Evolutionary conservation across 2,329 filamentous ascomycete species (phyloP).

Genomic region (Zasmidium angulare): DNA sequence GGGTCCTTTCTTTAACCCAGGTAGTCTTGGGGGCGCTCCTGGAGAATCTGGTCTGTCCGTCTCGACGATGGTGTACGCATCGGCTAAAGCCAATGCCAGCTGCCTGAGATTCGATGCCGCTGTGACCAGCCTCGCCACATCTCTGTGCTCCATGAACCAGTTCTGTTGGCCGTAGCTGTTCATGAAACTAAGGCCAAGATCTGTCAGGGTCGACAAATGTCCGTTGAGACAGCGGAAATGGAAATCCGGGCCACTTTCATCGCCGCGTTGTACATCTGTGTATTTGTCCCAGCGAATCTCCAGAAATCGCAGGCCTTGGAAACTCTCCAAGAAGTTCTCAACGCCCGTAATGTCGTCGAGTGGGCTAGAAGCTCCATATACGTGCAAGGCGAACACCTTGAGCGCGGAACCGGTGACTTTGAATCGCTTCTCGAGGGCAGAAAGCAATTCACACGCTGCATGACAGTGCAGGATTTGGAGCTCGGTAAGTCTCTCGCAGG

Average conservation of each 20-base stretch:
- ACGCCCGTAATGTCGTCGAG: no score
- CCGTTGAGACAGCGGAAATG: background rate
- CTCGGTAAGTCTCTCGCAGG: no score
- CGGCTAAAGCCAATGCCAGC: background rate
- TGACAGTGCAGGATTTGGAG: no score
- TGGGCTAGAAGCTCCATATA: no score
- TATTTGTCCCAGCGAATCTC: background rate
- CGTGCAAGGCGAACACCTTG: no score
- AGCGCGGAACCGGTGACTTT: no score
- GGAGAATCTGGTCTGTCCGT: no score
- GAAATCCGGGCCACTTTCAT: background rate
- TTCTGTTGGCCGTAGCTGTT: background rate
- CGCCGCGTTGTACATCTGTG: no score
- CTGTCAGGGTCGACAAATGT: background rate
- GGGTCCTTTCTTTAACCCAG: no score
- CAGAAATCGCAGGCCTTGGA: background rate
- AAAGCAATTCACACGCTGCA: no score
- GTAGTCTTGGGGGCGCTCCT: no score
- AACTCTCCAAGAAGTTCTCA: background rate
- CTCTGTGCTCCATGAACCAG: background rate
- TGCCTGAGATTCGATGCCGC: background rate
- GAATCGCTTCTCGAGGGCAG: no score
- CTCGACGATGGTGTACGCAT: background rate
- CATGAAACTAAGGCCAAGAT: background rate
- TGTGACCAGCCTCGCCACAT: background rate